Percentiles rank a stretch among this genome's conserved stretches.
Conservation (phyloP, 768 basidiomycete species). For the Boletus pseudopeckii region DNA sequence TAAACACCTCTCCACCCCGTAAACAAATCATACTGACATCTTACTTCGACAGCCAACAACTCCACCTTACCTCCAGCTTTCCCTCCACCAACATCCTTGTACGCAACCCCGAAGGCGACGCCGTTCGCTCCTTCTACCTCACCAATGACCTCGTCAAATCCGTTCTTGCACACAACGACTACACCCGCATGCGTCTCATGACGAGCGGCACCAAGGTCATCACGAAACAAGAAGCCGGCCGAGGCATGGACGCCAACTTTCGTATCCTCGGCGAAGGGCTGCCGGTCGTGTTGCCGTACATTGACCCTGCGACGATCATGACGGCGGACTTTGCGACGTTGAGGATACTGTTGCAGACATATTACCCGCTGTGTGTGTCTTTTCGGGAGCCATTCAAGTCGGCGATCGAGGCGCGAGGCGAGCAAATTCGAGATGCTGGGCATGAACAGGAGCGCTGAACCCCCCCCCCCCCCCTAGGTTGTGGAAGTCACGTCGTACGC, state of each 20-base stretch:
- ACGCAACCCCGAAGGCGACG: constrained; percentile 72
- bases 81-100: constrained; percentile 78
- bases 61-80: constrained; percentile 68
- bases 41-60: constrained; percentile 52
- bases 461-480: constrained; percentile 35
- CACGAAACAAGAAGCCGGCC: constrained; percentile 79
- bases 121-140: constrained; percentile 81
- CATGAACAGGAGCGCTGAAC: not conserved
- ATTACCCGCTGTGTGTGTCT: constrained; percentile 72
- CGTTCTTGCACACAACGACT: constrained; percentile 81
- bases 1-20: constrained; percentile 36
- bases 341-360: constrained; percentile 64
- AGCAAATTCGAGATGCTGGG: constrained; percentile 39
- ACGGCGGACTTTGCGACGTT: constrained; percentile 54
- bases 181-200: constrained; percentile 78
- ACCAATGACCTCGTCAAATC: constrained; percentile 80
- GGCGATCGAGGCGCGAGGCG: constrained; percentile 53
- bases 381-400: constrained; percentile 61
- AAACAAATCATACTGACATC: not conserved
- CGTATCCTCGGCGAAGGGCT: constrained; percentile 84
- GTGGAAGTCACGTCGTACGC: constrained; percentile 70
- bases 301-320: constrained; percentile 63
- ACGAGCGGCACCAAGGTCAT: constrained; percentile 94
- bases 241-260: constrained; percentile 56
- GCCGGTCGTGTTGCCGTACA: constrained; percentile 76